Conservation (phyloP, 164 flowering plant species). For the Tetrastigma voinierianum region DNA sequence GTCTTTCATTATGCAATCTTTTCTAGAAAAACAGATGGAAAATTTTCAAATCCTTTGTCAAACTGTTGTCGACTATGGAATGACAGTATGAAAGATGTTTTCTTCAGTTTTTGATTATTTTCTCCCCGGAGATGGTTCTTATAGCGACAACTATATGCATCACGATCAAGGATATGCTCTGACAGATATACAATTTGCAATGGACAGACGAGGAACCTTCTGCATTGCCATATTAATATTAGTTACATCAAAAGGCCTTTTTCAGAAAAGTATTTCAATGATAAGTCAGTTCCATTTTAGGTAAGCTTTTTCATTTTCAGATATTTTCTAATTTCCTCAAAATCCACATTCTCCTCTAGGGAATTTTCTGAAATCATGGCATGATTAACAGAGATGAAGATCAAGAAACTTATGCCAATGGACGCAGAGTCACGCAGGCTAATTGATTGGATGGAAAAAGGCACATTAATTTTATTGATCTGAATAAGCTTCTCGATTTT, state of each 20-base stretch:
- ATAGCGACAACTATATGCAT: too few relatives aligned
- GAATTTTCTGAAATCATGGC: not conserved
- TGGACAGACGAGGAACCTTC: constrained; percentile 80
- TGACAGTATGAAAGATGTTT: too few relatives aligned
- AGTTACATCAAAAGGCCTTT: constrained; percentile 95
- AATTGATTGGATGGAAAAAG: constrained; percentile 99
- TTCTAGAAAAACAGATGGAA: too few relatives aligned
- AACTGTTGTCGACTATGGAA: not conserved
- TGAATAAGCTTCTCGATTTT: not conserved
- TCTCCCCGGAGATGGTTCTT: too few relatives aligned
- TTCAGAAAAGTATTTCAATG: constrained; percentile 91
- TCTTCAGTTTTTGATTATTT: too few relatives aligned
- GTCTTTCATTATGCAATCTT: too few relatives aligned
- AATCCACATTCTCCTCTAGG: not conserved
- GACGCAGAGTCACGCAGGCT: constrained; percentile 90
- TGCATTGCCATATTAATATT: constrained; percentile 92
- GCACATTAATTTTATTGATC: constrained; percentile 19
- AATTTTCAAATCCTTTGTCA: too few relatives aligned
- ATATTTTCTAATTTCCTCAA: constrained; percentile 1
- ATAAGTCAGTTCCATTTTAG: constrained; percentile 87
- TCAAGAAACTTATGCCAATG: constrained; percentile 94
- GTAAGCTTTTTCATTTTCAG: constrained; percentile 31
- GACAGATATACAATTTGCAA: not conserved
- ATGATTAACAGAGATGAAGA: constrained; percentile 72
- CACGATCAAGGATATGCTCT: not conserved